These are phyloP conservation scores for Medicago arabica DNA, from an alignment of 306 rosid genomes.

Conservation along the genomic window DNA sequence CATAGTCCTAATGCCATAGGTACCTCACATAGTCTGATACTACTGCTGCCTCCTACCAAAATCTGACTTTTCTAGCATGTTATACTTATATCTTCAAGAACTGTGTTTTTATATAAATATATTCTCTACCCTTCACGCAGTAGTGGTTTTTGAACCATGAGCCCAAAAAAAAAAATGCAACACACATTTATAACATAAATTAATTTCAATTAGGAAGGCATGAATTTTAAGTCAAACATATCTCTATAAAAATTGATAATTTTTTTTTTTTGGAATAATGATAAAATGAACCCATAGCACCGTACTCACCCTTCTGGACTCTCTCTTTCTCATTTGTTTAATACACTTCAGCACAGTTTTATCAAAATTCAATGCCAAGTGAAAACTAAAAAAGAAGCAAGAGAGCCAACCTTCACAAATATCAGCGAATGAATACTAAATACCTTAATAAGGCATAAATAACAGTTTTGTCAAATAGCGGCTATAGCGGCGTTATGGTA, in stretches of 20 bases:
- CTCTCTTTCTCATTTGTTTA: neutral
- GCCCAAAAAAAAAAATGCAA: neutral
- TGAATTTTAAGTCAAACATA: neutral
- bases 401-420: neutral
- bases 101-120: neutral
- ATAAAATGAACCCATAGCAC: neutral
- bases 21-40: neutral
- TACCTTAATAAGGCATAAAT: neutral
- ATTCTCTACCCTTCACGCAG: slow-evolving; percentile 5
- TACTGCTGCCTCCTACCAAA: neutral
- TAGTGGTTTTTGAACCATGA: neutral
- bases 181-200: neutral
- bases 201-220: neutral
- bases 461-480: too few relatives aligned
- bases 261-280: neutral
- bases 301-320: neutral
- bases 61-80: neutral
- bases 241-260: slow-evolving; percentile 14
- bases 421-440: neutral
- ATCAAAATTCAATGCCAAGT: neutral
- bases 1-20: neutral
- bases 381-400: neutral
- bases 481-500: too few relatives aligned
- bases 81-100: neutral
- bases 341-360: neutral